A percentile compares a stretch with the other conserved stretches of the same genome.
phyloP scores from a whole-genome alignment of 225 moss, liverwort and hornwort genomes.

The Bryoerythrophyllum caledonicum region DNA sequence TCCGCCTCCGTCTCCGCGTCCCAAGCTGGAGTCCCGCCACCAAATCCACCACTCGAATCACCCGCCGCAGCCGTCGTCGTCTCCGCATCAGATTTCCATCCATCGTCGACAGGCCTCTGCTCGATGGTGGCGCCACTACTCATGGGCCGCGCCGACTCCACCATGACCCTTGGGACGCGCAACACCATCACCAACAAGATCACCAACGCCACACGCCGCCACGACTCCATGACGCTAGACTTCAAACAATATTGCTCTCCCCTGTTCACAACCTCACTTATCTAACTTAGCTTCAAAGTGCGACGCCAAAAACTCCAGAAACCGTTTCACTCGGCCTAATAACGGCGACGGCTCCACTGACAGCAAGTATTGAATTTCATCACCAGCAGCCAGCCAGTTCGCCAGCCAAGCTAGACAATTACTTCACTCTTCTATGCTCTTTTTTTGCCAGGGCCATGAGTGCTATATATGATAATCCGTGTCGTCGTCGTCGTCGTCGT shows the following conservation, averaged over 20 bases:
- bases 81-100: not conserved
- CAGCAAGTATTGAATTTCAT: constrained; percentile 3
- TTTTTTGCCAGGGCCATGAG: constrained; percentile 38
- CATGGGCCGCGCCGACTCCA: constrained; percentile 36
- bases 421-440: not conserved
- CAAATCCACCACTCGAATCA: not conserved
- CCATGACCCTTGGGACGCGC: not conserved
- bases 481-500: not conserved
- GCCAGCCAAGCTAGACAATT: not conserved
- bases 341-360: constrained; percentile 23
- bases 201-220: constrained; percentile 12
- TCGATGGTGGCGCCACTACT: constrained; percentile 3
- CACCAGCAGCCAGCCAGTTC: constrained; percentile 5
- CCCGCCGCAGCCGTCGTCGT: not conserved
- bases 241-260: not conserved
- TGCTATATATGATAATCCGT: not conserved
- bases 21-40: constrained; percentile 16
- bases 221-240: not conserved
- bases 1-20: constrained; percentile 37
- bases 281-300: not conserved
- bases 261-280: not conserved
- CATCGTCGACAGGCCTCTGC: not conserved
- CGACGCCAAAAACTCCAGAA: constrained; percentile 1
- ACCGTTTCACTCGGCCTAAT: not conserved
- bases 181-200: constrained; percentile 1